These are phyloP conservation scores for Panellus pusillus DNA, from an alignment of 768 basidiomycete genomes.

Conservation along the genomic window DNA sequence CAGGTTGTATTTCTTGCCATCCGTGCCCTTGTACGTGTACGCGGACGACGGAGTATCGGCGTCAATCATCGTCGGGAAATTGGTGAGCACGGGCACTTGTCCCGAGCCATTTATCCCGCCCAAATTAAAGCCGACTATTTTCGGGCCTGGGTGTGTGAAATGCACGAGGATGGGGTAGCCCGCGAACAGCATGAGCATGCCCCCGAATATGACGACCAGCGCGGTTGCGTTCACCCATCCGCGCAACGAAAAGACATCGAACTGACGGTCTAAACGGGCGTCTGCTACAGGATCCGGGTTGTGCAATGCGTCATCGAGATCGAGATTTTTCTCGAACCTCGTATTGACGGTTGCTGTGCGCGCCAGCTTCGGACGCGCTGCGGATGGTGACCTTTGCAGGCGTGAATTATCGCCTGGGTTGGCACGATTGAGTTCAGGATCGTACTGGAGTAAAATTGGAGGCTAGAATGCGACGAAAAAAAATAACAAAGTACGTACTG, in stretches of 20 bases:
- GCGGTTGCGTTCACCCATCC: constrained; percentile 83
- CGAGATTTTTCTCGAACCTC: constrained; percentile 82
- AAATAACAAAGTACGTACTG: constrained; percentile 47
- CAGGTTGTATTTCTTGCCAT: constrained; percentile 78
- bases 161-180: constrained; percentile 83
- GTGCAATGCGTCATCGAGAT: constrained; percentile 88
- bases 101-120: constrained; percentile 87
- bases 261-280: constrained; percentile 55
- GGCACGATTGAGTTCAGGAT: constrained; percentile 20
- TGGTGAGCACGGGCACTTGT: constrained; percentile 77
- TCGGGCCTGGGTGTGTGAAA: constrained; percentile 35
- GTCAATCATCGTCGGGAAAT: constrained; percentile 74
- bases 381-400: constrained; percentile 39
- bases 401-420: constrained; percentile 49
- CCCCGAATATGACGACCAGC: constrained; percentile 65
- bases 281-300: constrained; percentile 81
- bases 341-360: constrained; percentile 66
- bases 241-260: constrained; percentile 75
- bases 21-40: constrained; percentile 59
- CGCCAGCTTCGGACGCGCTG: constrained; percentile 26
- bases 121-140: constrained; percentile 70
- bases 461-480: constrained; percentile 1
- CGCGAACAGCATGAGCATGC: constrained; percentile 78
- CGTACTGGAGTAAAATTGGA: constrained; percentile 7
- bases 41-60: constrained; percentile 64